Evolutionary conservation across 176 grass and related monocot species (phyloP).

Genomic region (Hordeum marinum): DNA sequence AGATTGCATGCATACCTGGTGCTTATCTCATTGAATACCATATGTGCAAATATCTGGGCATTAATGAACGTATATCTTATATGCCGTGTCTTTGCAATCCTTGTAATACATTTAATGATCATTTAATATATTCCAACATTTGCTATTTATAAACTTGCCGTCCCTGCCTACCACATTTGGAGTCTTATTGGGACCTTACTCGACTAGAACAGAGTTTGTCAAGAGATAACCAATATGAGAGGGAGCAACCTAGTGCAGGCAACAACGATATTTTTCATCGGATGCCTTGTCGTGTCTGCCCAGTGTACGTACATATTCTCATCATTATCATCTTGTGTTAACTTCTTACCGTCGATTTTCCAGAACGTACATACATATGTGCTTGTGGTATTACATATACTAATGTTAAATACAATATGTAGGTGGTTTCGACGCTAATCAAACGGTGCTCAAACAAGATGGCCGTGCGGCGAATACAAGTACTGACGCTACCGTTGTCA

Average conservation of each 20-base stretch:
- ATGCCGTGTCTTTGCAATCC: too few relatives aligned
- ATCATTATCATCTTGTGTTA: not conserved
- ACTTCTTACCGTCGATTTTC: not conserved
- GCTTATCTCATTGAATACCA: too few relatives aligned
- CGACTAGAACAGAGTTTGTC: not conserved
- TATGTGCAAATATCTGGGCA: not conserved
- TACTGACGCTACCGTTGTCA: not conserved
- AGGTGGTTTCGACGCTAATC: not conserved
- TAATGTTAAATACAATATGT: too few relatives aligned
- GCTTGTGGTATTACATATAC: not conserved
- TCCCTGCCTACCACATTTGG: not conserved
- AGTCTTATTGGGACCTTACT: too few relatives aligned
- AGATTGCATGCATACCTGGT: too few relatives aligned
- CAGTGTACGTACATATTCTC: not conserved
- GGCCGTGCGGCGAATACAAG: not conserved
- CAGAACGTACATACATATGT: too few relatives aligned
- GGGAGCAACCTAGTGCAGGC: not conserved
- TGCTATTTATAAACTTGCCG: not conserved
- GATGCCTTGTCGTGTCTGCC: not conserved
- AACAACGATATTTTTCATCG: not conserved
- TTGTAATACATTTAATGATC: too few relatives aligned
- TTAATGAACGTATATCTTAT: not conserved
- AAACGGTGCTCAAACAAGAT: not conserved
- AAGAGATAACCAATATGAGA: not conserved
- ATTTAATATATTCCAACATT: too few relatives aligned